Base-by-base conservation (phyloP, 768 basidiomycete species). In the Trametes cingulata region DNA sequence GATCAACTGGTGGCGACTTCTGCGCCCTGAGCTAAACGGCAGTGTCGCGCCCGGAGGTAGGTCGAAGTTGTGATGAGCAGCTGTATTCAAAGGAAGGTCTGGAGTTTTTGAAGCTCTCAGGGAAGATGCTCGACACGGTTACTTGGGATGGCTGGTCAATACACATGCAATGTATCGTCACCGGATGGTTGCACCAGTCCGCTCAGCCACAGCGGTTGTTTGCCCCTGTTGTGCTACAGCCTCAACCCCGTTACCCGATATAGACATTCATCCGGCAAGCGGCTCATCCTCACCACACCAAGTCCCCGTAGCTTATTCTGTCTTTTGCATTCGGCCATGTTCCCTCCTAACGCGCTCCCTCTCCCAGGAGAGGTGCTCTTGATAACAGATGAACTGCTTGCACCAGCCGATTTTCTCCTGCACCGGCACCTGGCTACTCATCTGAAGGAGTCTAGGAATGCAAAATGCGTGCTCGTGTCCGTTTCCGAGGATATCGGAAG, bases 331-430 rank as follows among this genome's bases (percentile, higher is more conserved):
- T 41, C 6, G 12, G 33, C 22, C 71, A 84, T 80, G 74, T 80
- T 86, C 65, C 78, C 83, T 29, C 83, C 85, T 1, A 77, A 79
- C 22, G 75, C 82, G 19, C 76, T 88, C 14, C 71, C 75, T 8
- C 76, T 82, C 14, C 76, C 82, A 35, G 77, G 77, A 27, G 78
- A 85, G 9, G 66, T 85, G 15, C 65, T 89, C 12, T 74, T 92
- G 0, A 77, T 93, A 6, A 88, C 89, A 6, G 91, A 93, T 65
- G 80, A 89, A 50, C 76, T 92, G 0, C 74, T 79, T 0, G 82
- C 91, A 0, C 86, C 91, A 1, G 87, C 85, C 12, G 88, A 91
- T 60, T 93, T 92, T 65, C 65, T 91, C 10, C 76, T 93, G 1
- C 85, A 90, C 61, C 77, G 77, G 12, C 72, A 77, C 43, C 63